Evolutionary conservation across 2,329 filamentous ascomycete genomes (phyloP), one percentile per base, ranked within the genome.

Genomic region (Metarhizium rileyi): DNA sequence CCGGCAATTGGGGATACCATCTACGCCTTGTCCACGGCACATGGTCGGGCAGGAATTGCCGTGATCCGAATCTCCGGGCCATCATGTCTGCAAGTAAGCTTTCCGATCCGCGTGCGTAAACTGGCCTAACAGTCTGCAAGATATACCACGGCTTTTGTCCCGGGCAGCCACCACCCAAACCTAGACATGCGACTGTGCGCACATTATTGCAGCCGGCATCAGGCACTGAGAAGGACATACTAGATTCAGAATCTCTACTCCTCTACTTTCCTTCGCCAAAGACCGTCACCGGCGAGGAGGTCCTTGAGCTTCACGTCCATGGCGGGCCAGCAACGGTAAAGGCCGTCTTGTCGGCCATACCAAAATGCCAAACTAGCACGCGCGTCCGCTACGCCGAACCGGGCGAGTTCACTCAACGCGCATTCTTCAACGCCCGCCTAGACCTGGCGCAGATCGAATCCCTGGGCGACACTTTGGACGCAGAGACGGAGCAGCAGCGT

Each of bases 241-340:
- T 83, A 28, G 93, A 98, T 62, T 80, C 89, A 0, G 80, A 83
- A 46, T 87, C 93, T 0, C 67, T 97, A 12, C 74, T 95, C 2
- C 76, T 97, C 26, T 87, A 86, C 68, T 95, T 97, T 56, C 86
- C 88, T 0, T 75, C 72, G 0, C 90, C 91, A 0, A 78, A 79
- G 45, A 95, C 90, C 0, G 89, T 88, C 8, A 98, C 93, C 0
- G 93, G 93, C 27, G 90, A 97, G 63, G 89, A 96, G 61, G 75
- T 97, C 1, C 76, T 98, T 2, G 93, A 98, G 64, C 69, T 98
- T 5, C 93, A 98, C 60, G 78, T 96, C n/a, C 93, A 98, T 61
- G 93, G 93, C 26, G 91, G 93, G 0, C 77, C 83, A 3, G 93
- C 93, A 2, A 90, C 93, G 5, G 85, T 96, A 42, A 90, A 87